Percentiles rank a stretch among this genome's conserved stretches.
These are phyloP conservation scores for Candida buenavistaensis DNA, from an alignment of 1,139 yeast genomes.

Conservation along the genomic window DNA sequence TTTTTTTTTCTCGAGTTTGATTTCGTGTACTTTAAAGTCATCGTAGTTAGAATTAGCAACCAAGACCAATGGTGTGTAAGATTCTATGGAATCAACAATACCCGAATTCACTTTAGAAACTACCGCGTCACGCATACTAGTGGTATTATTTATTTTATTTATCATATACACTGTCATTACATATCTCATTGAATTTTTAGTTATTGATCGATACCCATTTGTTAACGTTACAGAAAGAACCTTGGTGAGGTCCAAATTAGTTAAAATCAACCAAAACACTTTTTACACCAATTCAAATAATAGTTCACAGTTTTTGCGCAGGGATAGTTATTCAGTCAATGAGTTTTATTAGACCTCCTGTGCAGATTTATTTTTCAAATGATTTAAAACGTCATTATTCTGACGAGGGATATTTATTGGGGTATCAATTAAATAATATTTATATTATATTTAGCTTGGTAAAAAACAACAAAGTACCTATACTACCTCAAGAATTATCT, in stretches of 20 bases:
- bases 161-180: not conserved
- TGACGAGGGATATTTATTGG: slow-evolving; percentile 19
- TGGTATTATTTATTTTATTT: slow-evolving; percentile 1
- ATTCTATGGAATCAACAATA: too few species aligned
- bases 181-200: slow-evolving; percentile 3
- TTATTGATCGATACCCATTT: slow-evolving; percentile 10
- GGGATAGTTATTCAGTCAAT: slow-evolving; percentile 38
- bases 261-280: slow-evolving; percentile 4
- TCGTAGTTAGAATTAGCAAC: too few species aligned
- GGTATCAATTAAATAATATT: slow-evolving; percentile 25
- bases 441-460: slow-evolving; percentile 26
- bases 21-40: too few species aligned
- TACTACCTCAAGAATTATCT: slow-evolving; percentile 14
- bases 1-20: too few species aligned
- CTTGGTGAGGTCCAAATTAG: not conserved
- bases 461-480: slow-evolving; percentile 9
- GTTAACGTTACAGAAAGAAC: not conserved
- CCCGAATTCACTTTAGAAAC: too few species aligned
- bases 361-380: slow-evolving; percentile 37
- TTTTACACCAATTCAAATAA: slow-evolving; percentile 41
- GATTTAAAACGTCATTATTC: slow-evolving; percentile 23
- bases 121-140: not conserved
- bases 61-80: too few species aligned
- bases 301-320: slow-evolving; percentile 43
- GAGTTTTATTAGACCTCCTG: slow-evolving; percentile 16